Conservation (phyloP, 208 protist genomes). For the Leishmania gerbilli region DNA sequence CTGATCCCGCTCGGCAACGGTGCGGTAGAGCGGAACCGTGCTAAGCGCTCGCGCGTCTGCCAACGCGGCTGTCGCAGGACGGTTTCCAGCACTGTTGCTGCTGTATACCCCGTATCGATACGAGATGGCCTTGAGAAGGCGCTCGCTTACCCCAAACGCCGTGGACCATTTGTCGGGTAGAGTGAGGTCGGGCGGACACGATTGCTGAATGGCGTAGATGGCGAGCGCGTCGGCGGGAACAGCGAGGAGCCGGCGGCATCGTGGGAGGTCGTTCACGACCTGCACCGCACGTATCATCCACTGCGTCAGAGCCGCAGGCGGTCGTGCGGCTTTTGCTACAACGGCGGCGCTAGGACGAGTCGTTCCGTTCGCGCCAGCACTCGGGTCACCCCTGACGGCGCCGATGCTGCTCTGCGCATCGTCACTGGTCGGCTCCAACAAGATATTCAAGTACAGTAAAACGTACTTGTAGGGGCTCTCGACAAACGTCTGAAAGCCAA, state of each 20-base stretch:
- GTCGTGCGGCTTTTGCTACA: background rate
- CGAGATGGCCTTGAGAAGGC: slow-evolving; percentile 16
- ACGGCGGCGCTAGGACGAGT: background rate
- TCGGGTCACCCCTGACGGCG: background rate
- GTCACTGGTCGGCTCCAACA: slow-evolving; percentile 33
- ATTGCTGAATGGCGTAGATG: slow-evolving; percentile 56
- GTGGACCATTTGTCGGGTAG: slow-evolving; percentile 55
- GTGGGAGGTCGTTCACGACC: slow-evolving; percentile 77
- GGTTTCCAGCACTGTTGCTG: slow-evolving; percentile 1
- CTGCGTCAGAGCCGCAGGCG: slow-evolving; percentile 29
- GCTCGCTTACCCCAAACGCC: slow-evolving; percentile 48
- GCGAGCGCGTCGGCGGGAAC: slow-evolving; percentile 51
- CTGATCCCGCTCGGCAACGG: slow-evolving; percentile 15
- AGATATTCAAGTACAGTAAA: slow-evolving; percentile 60
- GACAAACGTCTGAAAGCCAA: slow-evolving; percentile 87
- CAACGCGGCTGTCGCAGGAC: slow-evolving; percentile 7
- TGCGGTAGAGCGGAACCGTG: slow-evolving; percentile 29
- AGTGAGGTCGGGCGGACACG: slow-evolving; percentile 33
- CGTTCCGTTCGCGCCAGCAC: too few species aligned
- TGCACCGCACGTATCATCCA: slow-evolving; percentile 64
- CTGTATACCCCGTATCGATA: slow-evolving; percentile 26
- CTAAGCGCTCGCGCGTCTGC: slow-evolving; percentile 13
- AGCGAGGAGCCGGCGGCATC: slow-evolving; percentile 37
- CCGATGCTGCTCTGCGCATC: background rate
- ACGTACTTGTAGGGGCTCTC: slow-evolving; percentile 81